Evolutionary conservation across 2,329 filamentous ascomycete genomes (phyloP), one percentile per base, ranked within the genome.

Genomic region (Parastagonospora avenae): DNA sequence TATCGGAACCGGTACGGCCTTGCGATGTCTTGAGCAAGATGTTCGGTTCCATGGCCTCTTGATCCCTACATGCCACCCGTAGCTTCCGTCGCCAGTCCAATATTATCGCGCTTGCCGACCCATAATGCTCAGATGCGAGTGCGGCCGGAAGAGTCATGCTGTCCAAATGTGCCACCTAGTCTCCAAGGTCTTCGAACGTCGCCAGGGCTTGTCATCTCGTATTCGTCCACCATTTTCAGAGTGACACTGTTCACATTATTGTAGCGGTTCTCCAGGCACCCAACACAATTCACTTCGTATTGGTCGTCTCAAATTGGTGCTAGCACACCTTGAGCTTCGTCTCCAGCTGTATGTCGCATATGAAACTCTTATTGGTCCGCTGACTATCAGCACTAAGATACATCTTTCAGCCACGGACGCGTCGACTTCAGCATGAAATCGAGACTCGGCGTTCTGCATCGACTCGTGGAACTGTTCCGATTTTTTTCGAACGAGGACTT

Each of bases 1-100:
- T 57, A 16, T 63, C 48, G 55, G 59, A 35, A 52, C 24, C 36
- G 42, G 38, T 37, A 43, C 30, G 44, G 42, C 40, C 50, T 37
- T 47, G 49, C 37, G 36, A 10, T 14, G 10, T 39, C 29, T 29
- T 33, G 35, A 28, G 14, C 32, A 36, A 36, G 11, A 15, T 19
- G 16, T 37, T 39, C 24, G 16, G 12, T 31, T 6, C n/a, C n/a
- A 10, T 37, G 14, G 33, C 45, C 48, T 50, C n/a, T 16, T 33
- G 16, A 48, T 31, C 28, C 24, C 40, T 41, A 36, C 50, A 37
- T 40, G 36, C 42, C 10, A 31, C 24, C 55, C 44, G 42, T 53
- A 47, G 32, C 46, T 51, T 54, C 48, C 47, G 50, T 44, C 46
- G 35, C 42, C 29, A 15, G 46, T 29, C 38, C 44, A 48, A 30